Evolutionary conservation across 1,284 basidiomycete species (phyloP), one percentile per base, ranked within the genome.

Genomic region (Pseudozyma hubeiensis): DNA sequence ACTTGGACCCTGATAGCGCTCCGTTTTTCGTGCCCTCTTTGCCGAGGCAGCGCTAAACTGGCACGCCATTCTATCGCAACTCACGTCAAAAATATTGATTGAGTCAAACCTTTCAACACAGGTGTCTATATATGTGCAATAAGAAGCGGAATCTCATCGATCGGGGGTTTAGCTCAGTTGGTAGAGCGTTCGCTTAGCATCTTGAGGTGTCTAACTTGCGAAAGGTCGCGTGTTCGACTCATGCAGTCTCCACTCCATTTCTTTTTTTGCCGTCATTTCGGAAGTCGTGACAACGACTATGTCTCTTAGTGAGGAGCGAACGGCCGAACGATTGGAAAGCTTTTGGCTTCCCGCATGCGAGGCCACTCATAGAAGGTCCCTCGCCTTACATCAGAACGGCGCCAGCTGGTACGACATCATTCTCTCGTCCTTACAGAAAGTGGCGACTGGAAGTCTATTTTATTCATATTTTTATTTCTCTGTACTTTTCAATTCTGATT

Each of bases 211-310:
- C 64, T 73, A 67, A 63, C 10, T 54, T 75, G 73, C 64, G 73
- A 75, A 75, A 75, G 73, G 73, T 75, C 73, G 73, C 73, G 73
- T 75, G 73, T 75, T 75, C 73, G 64, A 75, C 73, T 75, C 73
- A 72, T 75, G 73, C 73, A 75, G 73, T 75, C 73, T 75, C 73
- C 73, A 75, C 19, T 46, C 19, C 4, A 16, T 48, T 39, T 56
- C 43, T 44, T 39, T 24, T 24, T 53, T 63, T 49, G 8, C 34
- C 11, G 9, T 29, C 19, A 9, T 24, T 24, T 44, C 43, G 19
- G 19, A 5, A 8, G 19, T 10, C 24, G 24, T 24, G 24, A 24
- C 24, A 24, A 2, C 24, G 24, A 24, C 24, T 4, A 24, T 24
- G 24, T 24, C 24, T 24, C 24, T 24, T 24, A 24, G 24, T 24